Evolutionary conservation across 768 basidiomycete species (phyloP).

Genomic region (Leucocoprinus leucothites): DNA sequence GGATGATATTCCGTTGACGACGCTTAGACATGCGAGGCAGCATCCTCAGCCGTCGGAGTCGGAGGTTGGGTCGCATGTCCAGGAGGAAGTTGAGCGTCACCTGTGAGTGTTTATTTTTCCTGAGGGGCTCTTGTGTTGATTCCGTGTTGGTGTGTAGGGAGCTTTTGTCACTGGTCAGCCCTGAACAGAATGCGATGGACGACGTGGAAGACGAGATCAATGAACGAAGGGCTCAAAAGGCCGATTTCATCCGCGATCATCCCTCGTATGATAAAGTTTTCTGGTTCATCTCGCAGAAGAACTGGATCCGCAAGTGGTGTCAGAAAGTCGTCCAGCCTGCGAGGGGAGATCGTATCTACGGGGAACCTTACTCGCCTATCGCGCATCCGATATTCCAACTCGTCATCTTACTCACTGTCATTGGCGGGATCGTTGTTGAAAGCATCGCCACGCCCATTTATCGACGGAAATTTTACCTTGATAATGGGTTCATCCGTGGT

Average conservation of each 20-base stretch:
- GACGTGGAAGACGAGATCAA: constrained; percentile 59
- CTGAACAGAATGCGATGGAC: constrained; percentile 45
- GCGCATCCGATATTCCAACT: constrained; percentile 74
- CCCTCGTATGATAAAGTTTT: constrained; percentile 89
- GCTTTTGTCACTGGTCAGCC: constrained; percentile 60
- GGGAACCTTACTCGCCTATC: constrained; percentile 61
- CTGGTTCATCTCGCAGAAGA: constrained; percentile 85
- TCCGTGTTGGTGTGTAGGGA: constrained; percentile 35
- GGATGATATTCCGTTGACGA: constrained; percentile 58
- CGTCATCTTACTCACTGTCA: constrained; percentile 67
- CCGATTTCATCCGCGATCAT: constrained; percentile 85
- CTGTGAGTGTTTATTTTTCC: constrained; percentile 44
- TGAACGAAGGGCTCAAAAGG: constrained; percentile 72
- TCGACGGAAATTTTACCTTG: constrained; percentile 64
- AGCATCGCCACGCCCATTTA: constrained; percentile 82
- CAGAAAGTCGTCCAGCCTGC: constrained; percentile 84
- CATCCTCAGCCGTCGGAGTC: constrained; percentile 21
- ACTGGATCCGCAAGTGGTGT: constrained; percentile 66
- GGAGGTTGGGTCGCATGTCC: constrained; percentile 26
- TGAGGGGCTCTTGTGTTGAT: background rate
- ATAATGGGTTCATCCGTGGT: constrained; percentile 55
- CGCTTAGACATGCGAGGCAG: constrained; percentile 41
- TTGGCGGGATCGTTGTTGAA: constrained; percentile 81
- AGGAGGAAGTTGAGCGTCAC: constrained; percentile 70
- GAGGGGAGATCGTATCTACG: constrained; percentile 84